These are phyloP conservation scores for Neoboletus subvelutipes DNA, from an alignment of 768 basidiomycete genomes.

Conservation along the genomic window DNA sequence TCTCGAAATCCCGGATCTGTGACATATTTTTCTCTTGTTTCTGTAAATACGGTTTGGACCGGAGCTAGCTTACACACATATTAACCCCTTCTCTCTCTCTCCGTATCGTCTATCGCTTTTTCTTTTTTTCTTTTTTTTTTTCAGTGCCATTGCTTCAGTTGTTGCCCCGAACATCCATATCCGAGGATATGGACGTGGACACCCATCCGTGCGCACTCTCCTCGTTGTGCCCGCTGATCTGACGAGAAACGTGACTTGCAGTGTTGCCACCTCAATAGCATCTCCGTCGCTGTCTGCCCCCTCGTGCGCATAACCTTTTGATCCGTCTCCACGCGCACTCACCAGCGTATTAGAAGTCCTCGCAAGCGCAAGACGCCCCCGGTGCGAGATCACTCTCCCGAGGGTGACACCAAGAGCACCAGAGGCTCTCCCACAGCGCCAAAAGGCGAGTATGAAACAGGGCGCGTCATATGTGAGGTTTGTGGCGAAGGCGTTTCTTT, in stretches of 20 bases:
- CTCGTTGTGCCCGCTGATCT: slow-evolving; percentile 15
- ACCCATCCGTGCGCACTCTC: slow-evolving; percentile 19
- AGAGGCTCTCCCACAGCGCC: slow-evolving; percentile 18
- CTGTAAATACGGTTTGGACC: slow-evolving; percentile 41
- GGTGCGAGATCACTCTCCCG: slow-evolving; percentile 18
- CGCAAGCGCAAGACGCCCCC: slow-evolving; percentile 44
- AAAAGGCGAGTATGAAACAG: slow-evolving; percentile 60
- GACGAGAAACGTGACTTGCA: slow-evolving; percentile 9
- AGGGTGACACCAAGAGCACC: slow-evolving; percentile 11
- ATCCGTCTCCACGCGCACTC: slow-evolving; percentile 19
- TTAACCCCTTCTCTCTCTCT: slow-evolving; percentile 30
- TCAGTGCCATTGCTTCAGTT: slow-evolving; percentile 4
- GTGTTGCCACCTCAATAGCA: slow-evolving; percentile 10
- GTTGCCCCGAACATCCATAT: slow-evolving; percentile 7
- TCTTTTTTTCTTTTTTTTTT: slow-evolving; percentile 3
- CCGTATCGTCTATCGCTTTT: slow-evolving; percentile 14
- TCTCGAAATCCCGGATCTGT: slow-evolving; percentile 41
- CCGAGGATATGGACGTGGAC: slow-evolving; percentile 21
- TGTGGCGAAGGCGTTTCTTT: slow-evolving; percentile 65
- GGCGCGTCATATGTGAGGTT: slow-evolving; percentile 62
- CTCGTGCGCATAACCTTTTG: slow-evolving; percentile 22
- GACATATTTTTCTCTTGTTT: slow-evolving; percentile 41
- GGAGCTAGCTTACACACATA: slow-evolving; percentile 37
- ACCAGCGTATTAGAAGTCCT: slow-evolving; percentile 27
- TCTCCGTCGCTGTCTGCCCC: slow-evolving; percentile 15